Evolutionary conservation across 129 eudicot species (phyloP).

Genomic region (Centella asiatica): DNA sequence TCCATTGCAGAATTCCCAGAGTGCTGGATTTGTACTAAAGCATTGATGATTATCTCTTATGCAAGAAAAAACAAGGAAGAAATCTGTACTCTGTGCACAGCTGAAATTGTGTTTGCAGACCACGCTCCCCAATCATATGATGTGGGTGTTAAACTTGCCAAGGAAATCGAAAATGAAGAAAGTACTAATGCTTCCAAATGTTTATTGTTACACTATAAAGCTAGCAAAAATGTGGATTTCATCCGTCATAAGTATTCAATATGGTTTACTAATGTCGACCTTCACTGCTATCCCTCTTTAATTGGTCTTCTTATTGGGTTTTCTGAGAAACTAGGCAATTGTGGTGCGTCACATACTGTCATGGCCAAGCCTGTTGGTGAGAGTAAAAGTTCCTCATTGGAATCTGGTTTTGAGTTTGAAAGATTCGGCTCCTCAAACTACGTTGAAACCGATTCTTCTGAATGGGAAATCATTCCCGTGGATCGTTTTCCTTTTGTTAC

Average conservation of each 20-base stretch:
- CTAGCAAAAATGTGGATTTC: slow-evolving; percentile 9
- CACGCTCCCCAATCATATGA: slow-evolving; percentile 15
- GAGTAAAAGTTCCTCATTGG: slow-evolving; percentile 19
- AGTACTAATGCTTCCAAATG: slow-evolving; percentile 32
- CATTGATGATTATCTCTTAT: slow-evolving; percentile 36
- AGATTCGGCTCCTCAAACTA: slow-evolving; percentile 53
- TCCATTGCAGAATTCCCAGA: slow-evolving; percentile 26
- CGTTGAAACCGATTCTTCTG: slow-evolving; percentile 25
- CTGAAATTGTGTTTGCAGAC: slow-evolving; percentile 21
- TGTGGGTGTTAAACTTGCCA: slow-evolving; percentile 5
- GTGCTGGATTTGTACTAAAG: slow-evolving; percentile 40
- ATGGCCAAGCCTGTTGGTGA: slow-evolving; percentile 22
- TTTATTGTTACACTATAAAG: slow-evolving; percentile 50
- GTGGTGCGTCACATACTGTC: slow-evolving; percentile 24
- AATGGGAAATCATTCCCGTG: slow-evolving; percentile 46
- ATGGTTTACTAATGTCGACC: slow-evolving; percentile 44
- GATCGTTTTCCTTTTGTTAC: slow-evolving; percentile 56
- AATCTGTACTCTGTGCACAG: slow-evolving; percentile 32
- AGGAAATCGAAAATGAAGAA: slow-evolving; percentile 11
- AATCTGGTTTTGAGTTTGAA: slow-evolving; percentile 35
- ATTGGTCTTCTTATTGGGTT: slow-evolving; percentile 50
- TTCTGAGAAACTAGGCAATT: slow-evolving; percentile 34
- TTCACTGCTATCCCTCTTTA: slow-evolving; percentile 73
- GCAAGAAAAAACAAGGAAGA: slow-evolving; percentile 23
- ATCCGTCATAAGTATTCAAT: slow-evolving; percentile 27